Base-by-base conservation (phyloP, 495 filamentous ascomycete genomes). In the Beverwykella pulmonaria region DNA sequence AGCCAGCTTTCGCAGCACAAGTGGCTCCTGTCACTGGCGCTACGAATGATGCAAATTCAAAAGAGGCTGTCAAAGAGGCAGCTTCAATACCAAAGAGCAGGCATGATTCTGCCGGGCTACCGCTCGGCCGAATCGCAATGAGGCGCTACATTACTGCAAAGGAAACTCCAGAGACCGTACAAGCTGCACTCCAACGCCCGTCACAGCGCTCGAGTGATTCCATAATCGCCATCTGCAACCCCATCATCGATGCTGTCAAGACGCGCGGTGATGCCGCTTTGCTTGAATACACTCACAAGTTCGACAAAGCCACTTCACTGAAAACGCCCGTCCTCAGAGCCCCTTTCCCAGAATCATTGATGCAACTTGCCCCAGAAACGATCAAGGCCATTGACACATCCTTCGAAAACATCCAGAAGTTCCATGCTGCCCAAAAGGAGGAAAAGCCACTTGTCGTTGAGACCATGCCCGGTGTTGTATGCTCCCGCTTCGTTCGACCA, bases 401-500 rank as follows among this genome's bases (percentile, higher is more conserved):
- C 19, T 97, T 92, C 69, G 89, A 92, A 62, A 98, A 98, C 76
- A 97, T 98, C 72, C 82, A 87, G 61, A 89, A 88, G 69, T 98
- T 98, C 83, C 94, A 98, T 79, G 83, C 89, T 20, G 93, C 92
- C 0, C 94, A 98, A 70, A 86, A 83, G 70, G 88, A 94, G 70
- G 86, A 90, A 52, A 88, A 90, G 72, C 83, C 90, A 2, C 80
- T 98, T 19, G 74, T 83, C 65, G 89, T 98, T 41, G 93, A 96
- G 79, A 98, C 94, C 2, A 98, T 98, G 94, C 94, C 94, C 6
- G 94, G 94, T 41, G 92, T 98, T 15, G 82, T 90, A 48, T 98
- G 94, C 82, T 94, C 91, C 53, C 91, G 94, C 53, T 98, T 98
- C 80, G 88, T 90, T 1, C 83, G 95, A 1, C 87, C 94, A 0